Conservation (phyloP, 2,329 filamentous ascomycete genomes). For the Lasiodiplodia gonubiensis region DNA sequence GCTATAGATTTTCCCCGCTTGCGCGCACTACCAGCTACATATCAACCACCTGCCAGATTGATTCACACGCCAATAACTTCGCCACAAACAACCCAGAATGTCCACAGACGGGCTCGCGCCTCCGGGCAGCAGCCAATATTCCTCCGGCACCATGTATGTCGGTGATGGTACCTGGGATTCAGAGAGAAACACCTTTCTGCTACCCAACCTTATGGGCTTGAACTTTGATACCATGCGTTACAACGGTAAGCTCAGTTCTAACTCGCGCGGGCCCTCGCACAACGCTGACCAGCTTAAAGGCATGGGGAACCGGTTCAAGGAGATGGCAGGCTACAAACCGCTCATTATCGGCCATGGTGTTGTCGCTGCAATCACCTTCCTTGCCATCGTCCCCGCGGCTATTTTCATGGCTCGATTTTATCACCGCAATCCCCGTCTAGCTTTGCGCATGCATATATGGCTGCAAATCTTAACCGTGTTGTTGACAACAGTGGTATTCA, state of each 20-base stretch:
- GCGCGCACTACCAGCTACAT: not conserved
- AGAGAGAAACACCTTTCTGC: slow-evolving; percentile 74
- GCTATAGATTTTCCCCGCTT: slow-evolving; percentile 1
- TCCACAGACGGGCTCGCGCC: slow-evolving; percentile 66
- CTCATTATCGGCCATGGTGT: slow-evolving; percentile 75
- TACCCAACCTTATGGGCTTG: slow-evolving; percentile 76
- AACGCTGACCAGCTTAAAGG: slow-evolving; percentile 54
- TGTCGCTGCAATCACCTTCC: slow-evolving; percentile 73
- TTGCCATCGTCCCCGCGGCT: slow-evolving; percentile 74
- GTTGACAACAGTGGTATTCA: slow-evolving; percentile 72
- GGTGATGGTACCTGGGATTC: slow-evolving; percentile 87
- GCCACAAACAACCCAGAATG: slow-evolving; percentile 49
- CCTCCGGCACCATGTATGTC: slow-evolving; percentile 74
- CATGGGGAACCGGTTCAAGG: slow-evolving; percentile 81
- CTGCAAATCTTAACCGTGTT: slow-evolving; percentile 72
- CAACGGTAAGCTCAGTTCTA: slow-evolving; percentile 65
- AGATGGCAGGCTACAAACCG: slow-evolving; percentile 70
- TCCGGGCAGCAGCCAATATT: slow-evolving; percentile 74
- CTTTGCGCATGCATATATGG: slow-evolving; percentile 74
- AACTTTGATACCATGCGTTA: slow-evolving; percentile 84
- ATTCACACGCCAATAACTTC: not conserved
- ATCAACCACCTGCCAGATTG: not conserved
- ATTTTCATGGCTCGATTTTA: slow-evolving; percentile 77
- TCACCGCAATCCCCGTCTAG: slow-evolving; percentile 63
- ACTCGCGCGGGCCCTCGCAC: not conserved